A percentile compares a stretch with the other conserved stretches of the same genome.
Conservation (phyloP, 2,329 filamentous ascomycete genomes). For the Pseudopithomyces maydicus region DNA sequence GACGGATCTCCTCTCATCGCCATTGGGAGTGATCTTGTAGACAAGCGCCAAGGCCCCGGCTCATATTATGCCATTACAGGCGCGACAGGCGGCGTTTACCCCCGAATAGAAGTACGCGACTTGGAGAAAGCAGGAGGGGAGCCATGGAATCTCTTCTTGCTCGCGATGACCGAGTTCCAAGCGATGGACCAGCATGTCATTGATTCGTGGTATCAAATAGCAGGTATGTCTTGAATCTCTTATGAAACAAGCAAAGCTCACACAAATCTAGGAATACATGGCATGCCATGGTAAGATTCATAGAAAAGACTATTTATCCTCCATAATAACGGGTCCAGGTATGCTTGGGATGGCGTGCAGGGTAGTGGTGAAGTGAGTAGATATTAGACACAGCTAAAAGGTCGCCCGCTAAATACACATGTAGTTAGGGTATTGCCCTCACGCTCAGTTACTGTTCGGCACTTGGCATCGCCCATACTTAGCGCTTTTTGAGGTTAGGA, state of each 20-base stretch:
- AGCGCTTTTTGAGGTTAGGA: slow-evolving; percentile 59
- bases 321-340: slow-evolving; percentile 32
- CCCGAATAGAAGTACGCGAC: slow-evolving; percentile 68
- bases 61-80: slow-evolving; percentile 29
- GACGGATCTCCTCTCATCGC: slow-evolving; percentile 11
- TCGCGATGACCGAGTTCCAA: slow-evolving; percentile 74
- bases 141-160: slow-evolving; percentile 74
- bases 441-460: slow-evolving; percentile 78
- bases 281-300: slow-evolving; percentile 20
- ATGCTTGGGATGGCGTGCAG: slow-evolving; percentile 59
- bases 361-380: slow-evolving; percentile 3
- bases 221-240: slow-evolving; percentile 57
- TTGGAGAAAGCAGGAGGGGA: slow-evolving; percentile 61
- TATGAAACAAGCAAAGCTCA: background rate
- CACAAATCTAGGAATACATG: slow-evolving; percentile 19
- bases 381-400: too few relatives aligned
- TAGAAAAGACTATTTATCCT: background rate
- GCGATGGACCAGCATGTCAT: slow-evolving; percentile 64
- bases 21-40: background rate
- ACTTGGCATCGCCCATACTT: slow-evolving; percentile 84
- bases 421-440: slow-evolving; percentile 70
- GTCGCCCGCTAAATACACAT: too few relatives aligned
- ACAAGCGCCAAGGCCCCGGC: slow-evolving; percentile 16
- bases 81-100: slow-evolving; percentile 28
- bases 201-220: slow-evolving; percentile 76